These are phyloP conservation scores for Ceratobasidium sp. DNA, from an alignment of 1,284 basidiomycete species.

Conservation along the genomic window DNA sequence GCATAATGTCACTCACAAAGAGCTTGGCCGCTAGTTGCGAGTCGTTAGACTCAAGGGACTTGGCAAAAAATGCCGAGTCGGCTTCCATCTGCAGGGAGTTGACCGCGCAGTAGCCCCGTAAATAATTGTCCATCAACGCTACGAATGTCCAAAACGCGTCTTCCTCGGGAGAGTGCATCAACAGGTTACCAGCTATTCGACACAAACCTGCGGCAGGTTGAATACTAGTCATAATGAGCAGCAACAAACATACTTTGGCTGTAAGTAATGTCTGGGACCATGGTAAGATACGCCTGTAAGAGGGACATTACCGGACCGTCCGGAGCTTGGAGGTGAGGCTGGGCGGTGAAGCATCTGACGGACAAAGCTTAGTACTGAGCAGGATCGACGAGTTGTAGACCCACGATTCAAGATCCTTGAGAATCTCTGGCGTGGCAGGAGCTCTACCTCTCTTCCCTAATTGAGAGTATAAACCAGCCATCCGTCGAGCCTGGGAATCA, in stretches of 20 bases:
- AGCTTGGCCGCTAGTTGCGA: slow-evolving; percentile 74
- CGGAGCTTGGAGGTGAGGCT: slow-evolving; percentile 68
- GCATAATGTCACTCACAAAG: slow-evolving; percentile 60
- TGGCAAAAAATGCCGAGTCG: slow-evolving; percentile 82
- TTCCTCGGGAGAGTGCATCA: slow-evolving; percentile 87
- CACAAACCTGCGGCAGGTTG: slow-evolving; percentile 69
- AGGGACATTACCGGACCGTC: slow-evolving; percentile 69
- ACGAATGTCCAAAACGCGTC: slow-evolving; percentile 95
- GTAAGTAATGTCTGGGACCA: slow-evolving; percentile 86
- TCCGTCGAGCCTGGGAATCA: slow-evolving; percentile 76
- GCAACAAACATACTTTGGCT: slow-evolving; percentile 61
- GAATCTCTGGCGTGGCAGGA: slow-evolving; percentile 68
- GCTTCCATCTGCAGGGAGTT: slow-evolving; percentile 82
- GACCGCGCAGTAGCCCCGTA: slow-evolving; percentile 83
- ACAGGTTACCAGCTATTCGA: slow-evolving; percentile 79
- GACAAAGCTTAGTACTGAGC: slow-evolving; percentile 48
- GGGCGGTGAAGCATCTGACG: slow-evolving; percentile 62
- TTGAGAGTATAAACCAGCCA: slow-evolving; percentile 78
- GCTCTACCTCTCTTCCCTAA: slow-evolving; percentile 72
- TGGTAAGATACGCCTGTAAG: slow-evolving; percentile 78
- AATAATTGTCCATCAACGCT: slow-evolving; percentile 82
- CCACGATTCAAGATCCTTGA: slow-evolving; percentile 68
- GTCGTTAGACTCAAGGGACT: slow-evolving; percentile 78
- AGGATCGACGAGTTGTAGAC: slow-evolving; percentile 14
- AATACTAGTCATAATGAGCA: slow-evolving; percentile 39